phyloP scores from a whole-genome alignment of 2,329 filamentous ascomycete genomes.

The Trichoderma brevicompactum region DNA sequence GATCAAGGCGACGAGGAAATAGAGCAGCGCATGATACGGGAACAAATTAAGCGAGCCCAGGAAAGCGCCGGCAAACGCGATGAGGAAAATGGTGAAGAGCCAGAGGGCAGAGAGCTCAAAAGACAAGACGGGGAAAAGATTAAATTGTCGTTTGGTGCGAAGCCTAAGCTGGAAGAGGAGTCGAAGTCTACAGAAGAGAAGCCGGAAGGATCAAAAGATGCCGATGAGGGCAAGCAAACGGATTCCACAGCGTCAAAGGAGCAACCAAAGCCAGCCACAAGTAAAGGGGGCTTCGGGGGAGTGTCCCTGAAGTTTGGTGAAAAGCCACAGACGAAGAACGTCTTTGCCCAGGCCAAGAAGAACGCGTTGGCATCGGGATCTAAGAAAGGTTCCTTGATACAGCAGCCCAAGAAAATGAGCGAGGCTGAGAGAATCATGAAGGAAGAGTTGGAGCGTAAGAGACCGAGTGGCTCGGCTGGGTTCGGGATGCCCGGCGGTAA shows the following conservation, averaged over 20 bases:
- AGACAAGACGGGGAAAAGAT: slow-evolving; percentile 76
- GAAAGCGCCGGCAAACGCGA: slow-evolving; percentile 51
- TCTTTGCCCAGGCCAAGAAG: slow-evolving; percentile 70
- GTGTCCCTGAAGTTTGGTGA: slow-evolving; percentile 68
- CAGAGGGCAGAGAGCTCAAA: slow-evolving; percentile 55
- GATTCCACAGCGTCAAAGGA: slow-evolving; percentile 29
- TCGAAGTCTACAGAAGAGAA: background rate
- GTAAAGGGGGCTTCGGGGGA: slow-evolving; percentile 42
- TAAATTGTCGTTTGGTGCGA: slow-evolving; percentile 67
- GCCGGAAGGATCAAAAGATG: background rate
- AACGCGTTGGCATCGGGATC: slow-evolving; percentile 65
- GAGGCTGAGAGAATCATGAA: slow-evolving; percentile 90
- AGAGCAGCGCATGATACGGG: slow-evolving; percentile 79
- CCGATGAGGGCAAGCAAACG: slow-evolving; percentile 26
- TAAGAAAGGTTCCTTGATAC: slow-evolving; percentile 64
- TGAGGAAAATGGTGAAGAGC: slow-evolving; percentile 47
- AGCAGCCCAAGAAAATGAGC: slow-evolving; percentile 80
- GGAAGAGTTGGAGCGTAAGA: slow-evolving; percentile 75
- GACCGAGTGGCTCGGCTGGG: slow-evolving; percentile 54
- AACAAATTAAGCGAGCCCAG: slow-evolving; percentile 80
- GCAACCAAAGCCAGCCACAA: slow-evolving; percentile 35
- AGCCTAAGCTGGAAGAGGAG: slow-evolving; percentile 37
- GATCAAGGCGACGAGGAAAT: slow-evolving; percentile 90
- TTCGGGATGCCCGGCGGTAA: slow-evolving; percentile 55
- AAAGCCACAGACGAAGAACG: slow-evolving; percentile 74